A percentile compares a stretch with the other conserved stretches of the same genome.
Evolutionary conservation across 352 stramenopile species (phyloP).

Genomic region (Phytophthora kernoviae): DNA sequence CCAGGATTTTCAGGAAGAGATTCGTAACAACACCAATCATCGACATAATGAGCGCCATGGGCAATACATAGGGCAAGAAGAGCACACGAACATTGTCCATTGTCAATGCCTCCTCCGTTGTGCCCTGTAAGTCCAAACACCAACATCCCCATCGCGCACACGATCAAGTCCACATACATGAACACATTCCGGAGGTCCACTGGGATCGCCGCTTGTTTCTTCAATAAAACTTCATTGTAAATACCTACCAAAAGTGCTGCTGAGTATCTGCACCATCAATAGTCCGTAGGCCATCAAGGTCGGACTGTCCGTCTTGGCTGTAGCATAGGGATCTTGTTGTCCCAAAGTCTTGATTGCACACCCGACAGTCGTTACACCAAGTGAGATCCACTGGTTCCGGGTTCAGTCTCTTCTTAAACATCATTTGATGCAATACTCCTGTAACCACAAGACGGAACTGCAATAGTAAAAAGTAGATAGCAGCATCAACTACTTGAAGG

Average conservation of each 20-base stretch:
- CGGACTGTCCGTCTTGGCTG: constrained; percentile 16
- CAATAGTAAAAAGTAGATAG: constrained; percentile 80
- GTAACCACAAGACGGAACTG: constrained; percentile 86
- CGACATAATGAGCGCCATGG: constrained; percentile 88
- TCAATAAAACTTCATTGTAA: constrained; percentile 86
- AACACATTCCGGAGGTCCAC: constrained; percentile 86
- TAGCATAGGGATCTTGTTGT: constrained; percentile 20
- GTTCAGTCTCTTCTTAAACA: constrained; percentile 78
- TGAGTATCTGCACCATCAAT: constrained; percentile 78
- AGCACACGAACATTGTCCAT: constrained; percentile 55
- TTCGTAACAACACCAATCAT: constrained; percentile 82
- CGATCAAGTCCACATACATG: constrained; percentile 86
- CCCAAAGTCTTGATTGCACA: constrained; percentile 83
- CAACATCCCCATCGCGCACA: constrained; percentile 72
- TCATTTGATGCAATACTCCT: constrained; percentile 73
- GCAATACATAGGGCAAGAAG: constrained; percentile 74
- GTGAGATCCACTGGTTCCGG: constrained; percentile 79
- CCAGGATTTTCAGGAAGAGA: constrained; percentile 80
- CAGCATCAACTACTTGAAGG: constrained; percentile 67
- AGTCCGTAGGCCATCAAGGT: constrained; percentile 61
- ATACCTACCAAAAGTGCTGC: constrained; percentile 81
- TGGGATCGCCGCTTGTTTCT: constrained; percentile 71
- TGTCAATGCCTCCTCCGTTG: constrained; percentile 58
- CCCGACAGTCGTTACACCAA: constrained; percentile 67
- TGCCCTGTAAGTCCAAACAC: constrained; percentile 70